Evolutionary conservation across 2,329 filamentous ascomycete genomes (phyloP), one percentile per base, ranked within the genome.

Genomic region (Epichloe amarillans): DNA sequence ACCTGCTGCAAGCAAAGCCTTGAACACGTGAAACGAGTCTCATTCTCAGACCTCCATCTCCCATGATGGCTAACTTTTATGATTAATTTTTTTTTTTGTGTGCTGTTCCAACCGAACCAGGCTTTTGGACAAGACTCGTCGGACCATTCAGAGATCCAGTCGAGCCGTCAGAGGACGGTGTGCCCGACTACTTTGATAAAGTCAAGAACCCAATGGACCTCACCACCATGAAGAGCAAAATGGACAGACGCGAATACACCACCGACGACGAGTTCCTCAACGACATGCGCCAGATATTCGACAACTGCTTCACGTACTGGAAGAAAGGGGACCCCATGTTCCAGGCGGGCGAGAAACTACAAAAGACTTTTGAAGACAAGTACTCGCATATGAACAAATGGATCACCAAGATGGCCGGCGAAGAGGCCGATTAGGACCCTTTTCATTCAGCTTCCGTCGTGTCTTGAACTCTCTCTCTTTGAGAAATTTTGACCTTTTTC

Each of bases 241-340:
- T 83, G 73, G 75, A 81, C 50, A 60, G 63, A 14, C 64, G 62
- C 19, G 71, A 74, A 56, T 83, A 83, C 60, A 58, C 52, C 3
- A 69, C 64, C 47, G 72, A 77, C 7, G 69, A 73, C 3, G 75
- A 80, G 49, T 83, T 83, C 56, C 61, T 73, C 38, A 64, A 62
- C 3, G 80, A 83, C 62, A 72, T 83, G 59, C 73, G 76, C 6
- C 76, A 79, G 58, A 83, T 83, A 37, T 82, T 82, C 52, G 64
- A 72, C 26, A 83, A 83, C 61, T 82, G 78, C 62, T 82, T 77
- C 62, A 74, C 72, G n/a, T 83, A 83, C 63, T 82, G 79, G 76
- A 74, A 68, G 46, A 70, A 72, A 54, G 69, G 69, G 26, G 74
- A 79, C 47, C 69, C 71, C 0, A 79, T 82, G 66, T 81, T 72